Base-by-base conservation (phyloP, 139 green algal genomes). In the Trebouxia sp. region DNA sequence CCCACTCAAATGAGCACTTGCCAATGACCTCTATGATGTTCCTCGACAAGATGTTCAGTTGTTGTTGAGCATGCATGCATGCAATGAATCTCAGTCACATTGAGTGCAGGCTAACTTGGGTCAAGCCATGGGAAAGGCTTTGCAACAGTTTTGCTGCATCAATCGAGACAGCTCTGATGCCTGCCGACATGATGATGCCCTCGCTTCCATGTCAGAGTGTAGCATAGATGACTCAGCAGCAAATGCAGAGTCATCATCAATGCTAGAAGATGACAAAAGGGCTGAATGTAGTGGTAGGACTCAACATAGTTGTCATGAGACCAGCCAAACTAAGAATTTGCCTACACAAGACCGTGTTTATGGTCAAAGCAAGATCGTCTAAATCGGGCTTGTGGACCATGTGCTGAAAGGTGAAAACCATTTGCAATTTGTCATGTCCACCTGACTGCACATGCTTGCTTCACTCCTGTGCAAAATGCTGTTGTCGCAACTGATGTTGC, bases 111-210 rank as follows among this genome's bases (percentile, higher is more conserved):
- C 30, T 42, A 35, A 32, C 28, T 17, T 72, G 11, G 32, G 43
- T 72, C 32, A 45, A 1, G 37, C n/a, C 30, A 22, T 72, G 35
- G 62, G 62, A 12, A 4, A 42, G 11, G 62, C 62, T 12, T 45
- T 72, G n/a, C 28, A 28, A 9, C 62, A 72, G 62, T 15, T 45
- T 43, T 72, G 62, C 35, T 37, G 35, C 62, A 72, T 72, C 26
- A 35, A 35, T 35, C 62, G 28, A 43, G 62, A 72, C 62, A 45
- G 32, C 62, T 72, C 62, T 45, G 62, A 72, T n/a, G n/a, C n/a
- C n/a, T n/a, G n/a, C 35, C 15, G 11, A 24, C 9, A 24, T 6
- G 58, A 45, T 12, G n/a, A n/a, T n/a, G n/a, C n/a, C n/a, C n/a
- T n/a, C n/a, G n/a, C n/a, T n/a, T n/a, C n/a, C n/a, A n/a, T n/a